These are phyloP conservation scores for Cercospora brassicicola DNA, from an alignment of 2,329 filamentous ascomycete genomes.

Conservation along the genomic window DNA sequence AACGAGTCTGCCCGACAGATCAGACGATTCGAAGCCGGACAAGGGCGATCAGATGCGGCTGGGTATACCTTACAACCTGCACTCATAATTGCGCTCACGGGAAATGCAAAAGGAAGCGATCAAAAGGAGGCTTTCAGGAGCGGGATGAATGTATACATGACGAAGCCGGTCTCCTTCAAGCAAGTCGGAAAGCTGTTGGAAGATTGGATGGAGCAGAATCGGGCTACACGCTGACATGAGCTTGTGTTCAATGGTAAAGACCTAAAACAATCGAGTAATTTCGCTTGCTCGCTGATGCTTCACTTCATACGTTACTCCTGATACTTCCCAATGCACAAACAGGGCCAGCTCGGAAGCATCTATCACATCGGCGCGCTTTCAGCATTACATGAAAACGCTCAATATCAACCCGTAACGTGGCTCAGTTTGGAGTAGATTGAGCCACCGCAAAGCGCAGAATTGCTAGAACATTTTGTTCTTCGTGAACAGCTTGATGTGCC, in stretches of 20 bases:
- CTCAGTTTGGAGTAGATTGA: neutral
- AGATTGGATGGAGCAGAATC: constrained; percentile 20
- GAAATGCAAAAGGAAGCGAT: constrained; percentile 33
- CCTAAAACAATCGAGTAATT: neutral
- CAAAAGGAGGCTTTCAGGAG: constrained; percentile 33
- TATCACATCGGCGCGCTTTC: neutral
- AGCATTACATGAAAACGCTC: neutral
- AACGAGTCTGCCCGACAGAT: constrained; percentile 35
- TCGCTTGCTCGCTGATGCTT: neutral
- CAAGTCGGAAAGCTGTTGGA: constrained; percentile 26
- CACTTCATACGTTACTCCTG: neutral
- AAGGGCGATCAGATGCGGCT: neutral
- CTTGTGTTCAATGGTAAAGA: neutral
- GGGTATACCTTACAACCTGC: constrained; percentile 3
- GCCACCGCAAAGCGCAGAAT: neutral
- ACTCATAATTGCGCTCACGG: constrained; percentile 38
- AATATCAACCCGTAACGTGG: neutral
- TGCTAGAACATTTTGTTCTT: neutral
- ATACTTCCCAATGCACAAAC: neutral
- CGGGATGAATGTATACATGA: constrained; percentile 38
- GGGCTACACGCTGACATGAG: neutral
- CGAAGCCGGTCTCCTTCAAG: constrained; percentile 39
- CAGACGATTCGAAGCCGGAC: constrained; percentile 31
- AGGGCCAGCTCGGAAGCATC: neutral
- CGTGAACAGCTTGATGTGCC: neutral